Evolutionary conservation across 176 grass and related monocot species (phyloP).

Genomic region (Oryza nivara): DNA sequence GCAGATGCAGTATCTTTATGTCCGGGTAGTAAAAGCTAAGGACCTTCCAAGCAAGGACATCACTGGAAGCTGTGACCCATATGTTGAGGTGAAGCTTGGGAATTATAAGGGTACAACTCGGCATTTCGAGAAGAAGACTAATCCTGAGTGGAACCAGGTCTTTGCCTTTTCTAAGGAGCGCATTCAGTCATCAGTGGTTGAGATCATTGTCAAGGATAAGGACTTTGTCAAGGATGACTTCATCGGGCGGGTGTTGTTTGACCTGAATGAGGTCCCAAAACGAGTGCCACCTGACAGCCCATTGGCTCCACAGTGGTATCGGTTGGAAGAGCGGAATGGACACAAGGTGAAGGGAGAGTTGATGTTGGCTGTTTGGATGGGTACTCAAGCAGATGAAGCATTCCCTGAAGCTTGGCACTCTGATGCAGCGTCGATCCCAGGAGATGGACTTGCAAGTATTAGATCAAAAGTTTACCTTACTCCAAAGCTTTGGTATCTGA

Average conservation of each 20-base stretch:
- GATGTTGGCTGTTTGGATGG: slow-evolving; percentile 71
- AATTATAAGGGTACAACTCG: slow-evolving; percentile 59
- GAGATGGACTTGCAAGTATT: slow-evolving; percentile 62
- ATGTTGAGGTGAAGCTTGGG: slow-evolving; percentile 63
- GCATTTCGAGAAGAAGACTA: slow-evolving; percentile 53
- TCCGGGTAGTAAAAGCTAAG: slow-evolving; percentile 58
- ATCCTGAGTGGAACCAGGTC: slow-evolving; percentile 72
- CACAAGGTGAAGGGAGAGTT: slow-evolving; percentile 61
- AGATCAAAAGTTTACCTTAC: slow-evolving; percentile 65
- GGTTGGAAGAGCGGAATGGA: slow-evolving; percentile 51
- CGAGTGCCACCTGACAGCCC: slow-evolving; percentile 63
- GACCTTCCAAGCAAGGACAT: slow-evolving; percentile 60
- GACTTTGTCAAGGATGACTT: slow-evolving; percentile 62
- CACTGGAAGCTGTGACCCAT: slow-evolving; percentile 61
- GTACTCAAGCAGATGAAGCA: slow-evolving; percentile 63
- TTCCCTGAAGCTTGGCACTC: slow-evolving; percentile 68
- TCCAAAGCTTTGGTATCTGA: slow-evolving; percentile 66
- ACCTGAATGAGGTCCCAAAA: slow-evolving; percentile 56
- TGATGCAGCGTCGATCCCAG: slow-evolving; percentile 54
- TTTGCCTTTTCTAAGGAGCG: slow-evolving; percentile 67
- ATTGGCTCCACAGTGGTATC: slow-evolving; percentile 63
- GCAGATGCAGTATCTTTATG: slow-evolving; percentile 70
- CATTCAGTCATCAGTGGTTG: slow-evolving; percentile 54
- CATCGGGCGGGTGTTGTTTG: slow-evolving; percentile 47
- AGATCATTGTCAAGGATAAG: slow-evolving; percentile 60